These are phyloP conservation scores for Gossypium thurberi DNA, from an alignment of 345 rosid species.

Conservation along the genomic window DNA sequence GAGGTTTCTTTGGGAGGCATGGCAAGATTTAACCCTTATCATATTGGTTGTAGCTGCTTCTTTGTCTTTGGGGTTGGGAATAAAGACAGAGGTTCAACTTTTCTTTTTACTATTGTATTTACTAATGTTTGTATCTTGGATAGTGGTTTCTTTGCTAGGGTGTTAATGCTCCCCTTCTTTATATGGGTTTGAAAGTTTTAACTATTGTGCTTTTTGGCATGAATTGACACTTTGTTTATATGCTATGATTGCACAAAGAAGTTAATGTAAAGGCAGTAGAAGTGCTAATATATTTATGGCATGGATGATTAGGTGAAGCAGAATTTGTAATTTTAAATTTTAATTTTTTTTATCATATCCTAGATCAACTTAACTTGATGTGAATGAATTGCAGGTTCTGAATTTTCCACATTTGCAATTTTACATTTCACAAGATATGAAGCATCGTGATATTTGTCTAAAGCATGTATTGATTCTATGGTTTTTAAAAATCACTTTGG, in stretches of 20 bases:
- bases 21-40: conserved; percentile 93
- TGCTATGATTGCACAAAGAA: neutral
- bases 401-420: neutral
- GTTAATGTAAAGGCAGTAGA: neutral
- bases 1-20: conserved; percentile 99
- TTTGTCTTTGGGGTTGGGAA: conserved; percentile 74
- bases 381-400: neutral
- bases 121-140: neutral
- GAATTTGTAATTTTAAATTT: neutral
- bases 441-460: neutral
- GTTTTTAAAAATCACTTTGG: neutral
- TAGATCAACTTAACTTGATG: neutral
- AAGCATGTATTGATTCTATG: neutral
- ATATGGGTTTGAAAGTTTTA: neutral
- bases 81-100: conserved; percentile 72
- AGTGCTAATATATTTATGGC: neutral
- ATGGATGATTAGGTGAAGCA: neutral
- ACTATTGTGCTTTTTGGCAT: neutral
- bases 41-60: conserved; percentile 86
- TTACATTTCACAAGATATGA: neutral
- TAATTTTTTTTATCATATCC: neutral
- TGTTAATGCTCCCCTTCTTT: neutral
- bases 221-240: neutral
- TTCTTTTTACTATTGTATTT: neutral
- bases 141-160: neutral